Base-by-base conservation (phyloP, 192 early-diverging fungal genomes). In the Entomortierella chlamydospora region DNA sequence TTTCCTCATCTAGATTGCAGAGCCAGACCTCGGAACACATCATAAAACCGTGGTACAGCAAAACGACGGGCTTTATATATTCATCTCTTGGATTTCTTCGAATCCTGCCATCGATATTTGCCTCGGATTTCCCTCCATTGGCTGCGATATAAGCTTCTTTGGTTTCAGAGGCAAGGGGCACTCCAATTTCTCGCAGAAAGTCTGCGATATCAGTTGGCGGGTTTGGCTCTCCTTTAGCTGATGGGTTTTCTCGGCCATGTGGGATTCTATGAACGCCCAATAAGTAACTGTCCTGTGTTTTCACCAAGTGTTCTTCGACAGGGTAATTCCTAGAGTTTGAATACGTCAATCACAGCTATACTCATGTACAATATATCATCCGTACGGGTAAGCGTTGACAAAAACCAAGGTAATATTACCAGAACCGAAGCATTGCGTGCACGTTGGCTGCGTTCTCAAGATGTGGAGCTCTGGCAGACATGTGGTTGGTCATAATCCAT, bases 21-120 rank as follows among this genome's bases (percentile, higher is more conserved):
- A 98, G 90, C 92, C 95, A 99, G 26, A 95, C 90, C 55, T 98
- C 96, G 0, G 95, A 95, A 70, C 86, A 95, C 89, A 98, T 96
- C 81, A 97, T 84, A 70, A 99, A 95, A 1, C 95, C 97, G 78
- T 99, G 97, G 89, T 96, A 97, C 10, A 99, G 85, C 31, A 99
- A 78, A 17, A 99, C 96, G 1, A 96, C 94, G 0, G 96, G 97
- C n/a, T 85, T 91, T 41, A 61, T 72, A 12, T 67, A 60, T 11
- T 85, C 73, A n/a, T 52, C 26, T 51, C 63, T 82, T 23, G 83
- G 37, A 9, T 61, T 8, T 52, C 68, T 56, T 28, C 47, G 23
- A 13, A 39, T 31, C n/a, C 54, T 43, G 17, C 31, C 20, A 37
- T 60, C 53, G 17, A 64, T 62, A 56, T 71, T 77, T 43, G 55